Percentiles rank a stretch among this genome's conserved stretches.
Conservation (phyloP, 73 alveolate genomes). For the Blepharisma japonicum region DNA sequence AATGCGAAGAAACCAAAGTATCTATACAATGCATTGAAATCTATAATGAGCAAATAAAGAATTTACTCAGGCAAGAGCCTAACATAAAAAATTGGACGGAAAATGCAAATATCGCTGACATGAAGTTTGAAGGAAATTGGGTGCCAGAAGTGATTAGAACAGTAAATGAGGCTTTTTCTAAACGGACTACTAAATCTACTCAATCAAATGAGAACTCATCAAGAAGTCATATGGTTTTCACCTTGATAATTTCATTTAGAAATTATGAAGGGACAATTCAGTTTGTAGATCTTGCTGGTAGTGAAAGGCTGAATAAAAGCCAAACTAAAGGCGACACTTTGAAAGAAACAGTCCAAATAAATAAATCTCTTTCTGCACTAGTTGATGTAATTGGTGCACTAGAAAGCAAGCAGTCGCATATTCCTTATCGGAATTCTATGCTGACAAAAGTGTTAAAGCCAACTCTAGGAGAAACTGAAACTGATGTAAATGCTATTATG, state of each 20-base stretch:
- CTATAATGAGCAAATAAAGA: conserved; percentile 21
- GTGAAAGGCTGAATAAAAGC: conserved; percentile 75
- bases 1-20: not conserved
- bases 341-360: conserved; percentile 63
- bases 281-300: conserved; percentile 93
- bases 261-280: conserved; percentile 14
- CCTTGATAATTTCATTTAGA: not conserved
- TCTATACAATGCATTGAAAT: conserved; percentile 16
- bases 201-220: conserved; percentile 76
- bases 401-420: conserved; percentile 56
- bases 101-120: not conserved
- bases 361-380: conserved; percentile 55
- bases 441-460: conserved; percentile 54
- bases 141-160: not conserved
- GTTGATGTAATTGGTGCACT: conserved; percentile 58
- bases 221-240: conserved; percentile 85
- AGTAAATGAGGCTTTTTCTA: conserved; percentile 36
- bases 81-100: conserved; percentile 6
- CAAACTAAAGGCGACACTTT: conserved; percentile 55
- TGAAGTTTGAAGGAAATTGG: conserved; percentile 14
- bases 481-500: not conserved
- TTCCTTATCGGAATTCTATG: conserved; percentile 70
- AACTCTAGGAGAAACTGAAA: conserved; percentile 21
- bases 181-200: conserved; percentile 83
- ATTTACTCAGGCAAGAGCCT: conserved; percentile 13